A percentile compares a stretch with the other conserved stretches of the same genome.
Evolutionary conservation across 2,329 filamentous ascomycete species (phyloP).

Genomic region (Knufia fluminis): DNA sequence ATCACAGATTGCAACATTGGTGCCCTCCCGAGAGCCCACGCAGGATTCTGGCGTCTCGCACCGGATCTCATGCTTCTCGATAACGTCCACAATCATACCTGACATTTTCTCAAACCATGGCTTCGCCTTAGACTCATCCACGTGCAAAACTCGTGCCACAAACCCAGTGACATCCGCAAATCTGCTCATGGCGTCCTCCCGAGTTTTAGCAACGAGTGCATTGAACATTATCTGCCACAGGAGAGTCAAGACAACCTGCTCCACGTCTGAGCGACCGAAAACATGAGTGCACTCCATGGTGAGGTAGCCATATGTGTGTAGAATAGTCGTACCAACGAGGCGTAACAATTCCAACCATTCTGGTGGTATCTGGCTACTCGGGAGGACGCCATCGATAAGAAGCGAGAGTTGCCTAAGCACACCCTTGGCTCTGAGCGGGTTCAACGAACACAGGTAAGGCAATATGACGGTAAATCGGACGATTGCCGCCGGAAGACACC

Average conservation of each 20-base stretch:
- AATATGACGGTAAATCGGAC: background rate
- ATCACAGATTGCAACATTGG: background rate
- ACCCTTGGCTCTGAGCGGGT: background rate
- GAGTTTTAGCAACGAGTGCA: background rate
- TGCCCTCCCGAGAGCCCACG: background rate
- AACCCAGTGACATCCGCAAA: background rate
- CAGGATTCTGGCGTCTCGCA: background rate
- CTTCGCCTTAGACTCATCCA: background rate
- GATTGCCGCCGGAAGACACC: background rate
- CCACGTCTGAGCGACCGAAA: constrained; percentile 5
- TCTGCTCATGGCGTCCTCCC: background rate
- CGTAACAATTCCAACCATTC: background rate
- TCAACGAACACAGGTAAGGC: background rate
- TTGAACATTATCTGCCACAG: background rate
- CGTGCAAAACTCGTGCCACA: background rate
- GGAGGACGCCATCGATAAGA: background rate
- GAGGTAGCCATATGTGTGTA: constrained; percentile 2
- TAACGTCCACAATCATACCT: background rate
- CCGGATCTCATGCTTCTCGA: background rate
- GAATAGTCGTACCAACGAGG: background rate
- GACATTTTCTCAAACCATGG: background rate
- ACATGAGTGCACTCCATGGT: background rate
- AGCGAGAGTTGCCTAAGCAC: background rate
- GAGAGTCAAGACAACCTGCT: constrained; percentile 4
- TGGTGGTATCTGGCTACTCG: background rate